phyloP scores from a whole-genome alignment of 139 green algal genomes.

The Gonium pectorale region DNA sequence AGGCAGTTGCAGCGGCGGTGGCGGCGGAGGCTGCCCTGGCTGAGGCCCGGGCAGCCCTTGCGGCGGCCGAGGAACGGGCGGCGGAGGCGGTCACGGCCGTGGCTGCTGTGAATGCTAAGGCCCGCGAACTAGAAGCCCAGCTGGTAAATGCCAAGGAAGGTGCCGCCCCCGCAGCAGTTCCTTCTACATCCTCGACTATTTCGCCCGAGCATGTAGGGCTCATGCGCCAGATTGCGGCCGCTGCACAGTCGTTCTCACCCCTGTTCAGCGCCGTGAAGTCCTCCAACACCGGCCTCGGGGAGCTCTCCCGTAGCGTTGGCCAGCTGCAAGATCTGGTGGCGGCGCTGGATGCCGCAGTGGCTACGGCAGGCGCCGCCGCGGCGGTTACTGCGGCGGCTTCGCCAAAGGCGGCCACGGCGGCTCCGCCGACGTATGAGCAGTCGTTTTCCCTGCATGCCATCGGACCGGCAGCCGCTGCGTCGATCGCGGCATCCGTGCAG shows the following conservation, averaged over 20 bases:
- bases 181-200: background rate
- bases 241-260: slow-evolving; percentile 14
- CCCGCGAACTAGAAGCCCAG: background rate
- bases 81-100: background rate
- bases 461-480: no score
- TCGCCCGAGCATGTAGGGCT: slow-evolving; percentile 16
- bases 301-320: background rate
- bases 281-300: background rate
- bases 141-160: no score
- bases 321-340: background rate
- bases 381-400: background rate
- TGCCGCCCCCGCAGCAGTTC: background rate
- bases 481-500: no score
- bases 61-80: background rate
- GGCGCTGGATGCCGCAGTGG: background rate
- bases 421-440: slow-evolving; percentile 26
- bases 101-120: background rate
- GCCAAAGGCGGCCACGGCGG: background rate
- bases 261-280: slow-evolving; percentile 12
- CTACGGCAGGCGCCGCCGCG: background rate
- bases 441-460: no score
- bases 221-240: slow-evolving; percentile 35
- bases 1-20: background rate
- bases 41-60: background rate
- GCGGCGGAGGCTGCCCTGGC: background rate